Percentiles rank a stretch among this genome's conserved stretches.
phyloP scores from a whole-genome alignment of 139 green algal genomes.

The Micractinium conductrix region DNA sequence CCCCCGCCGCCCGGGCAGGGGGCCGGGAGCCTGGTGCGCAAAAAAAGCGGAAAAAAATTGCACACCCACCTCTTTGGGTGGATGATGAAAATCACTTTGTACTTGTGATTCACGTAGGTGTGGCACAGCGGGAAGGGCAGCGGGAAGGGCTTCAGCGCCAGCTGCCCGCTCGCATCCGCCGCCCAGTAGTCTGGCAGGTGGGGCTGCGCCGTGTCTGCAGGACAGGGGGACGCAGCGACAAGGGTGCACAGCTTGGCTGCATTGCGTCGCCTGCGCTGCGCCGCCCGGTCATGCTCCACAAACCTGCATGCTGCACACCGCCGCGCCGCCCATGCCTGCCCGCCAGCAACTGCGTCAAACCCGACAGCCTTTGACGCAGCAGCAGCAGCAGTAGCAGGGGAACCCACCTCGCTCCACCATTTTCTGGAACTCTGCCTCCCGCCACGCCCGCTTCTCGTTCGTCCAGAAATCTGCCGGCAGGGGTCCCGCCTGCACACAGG shows the following conservation, averaged over 20 bases:
- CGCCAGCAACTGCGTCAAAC: background rate
- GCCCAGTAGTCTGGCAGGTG: slow-evolving; percentile 11
- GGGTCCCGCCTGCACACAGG: too few species aligned
- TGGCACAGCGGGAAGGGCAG: slow-evolving; percentile 33
- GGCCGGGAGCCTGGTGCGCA: too few species aligned
- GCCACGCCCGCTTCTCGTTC: slow-evolving; percentile 10
- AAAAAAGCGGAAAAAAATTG: too few species aligned
- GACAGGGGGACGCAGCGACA: too few species aligned
- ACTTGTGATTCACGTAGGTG: slow-evolving; percentile 29
- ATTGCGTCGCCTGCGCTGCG: background rate
- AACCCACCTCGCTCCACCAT: slow-evolving; percentile 13
- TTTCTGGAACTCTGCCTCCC: background rate
- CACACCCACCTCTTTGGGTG: slow-evolving; percentile 30
- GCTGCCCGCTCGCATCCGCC: slow-evolving; percentile 11
- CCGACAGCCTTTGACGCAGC: too few species aligned
- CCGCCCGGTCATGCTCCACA: background rate
- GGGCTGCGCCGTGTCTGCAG: slow-evolving; percentile 27
- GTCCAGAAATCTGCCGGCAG: slow-evolving; percentile 15
- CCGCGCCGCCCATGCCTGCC: background rate
- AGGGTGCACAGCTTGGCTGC: background rate
- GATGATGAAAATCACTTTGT: slow-evolving; percentile 32
- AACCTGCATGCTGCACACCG: background rate
- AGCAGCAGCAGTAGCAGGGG: too few species aligned
- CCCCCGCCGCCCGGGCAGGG: too few species aligned
- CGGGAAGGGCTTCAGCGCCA: slow-evolving; percentile 22